phyloP scores from a whole-genome alignment of 164 flowering plant species.

The Vitis labrusca region DNA sequence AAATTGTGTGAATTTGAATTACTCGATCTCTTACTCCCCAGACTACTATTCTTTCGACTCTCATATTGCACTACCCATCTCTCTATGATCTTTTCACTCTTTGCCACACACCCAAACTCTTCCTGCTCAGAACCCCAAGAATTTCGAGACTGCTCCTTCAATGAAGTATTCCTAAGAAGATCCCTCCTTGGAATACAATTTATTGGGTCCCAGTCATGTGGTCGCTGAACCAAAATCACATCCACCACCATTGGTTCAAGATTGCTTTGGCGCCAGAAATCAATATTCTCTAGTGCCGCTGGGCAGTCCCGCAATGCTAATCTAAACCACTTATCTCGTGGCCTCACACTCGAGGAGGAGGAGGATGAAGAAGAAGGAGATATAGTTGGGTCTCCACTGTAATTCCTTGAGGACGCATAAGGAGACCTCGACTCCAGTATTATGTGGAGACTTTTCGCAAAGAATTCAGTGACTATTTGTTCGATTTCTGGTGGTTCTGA shows the following conservation, averaged over 20 bases:
- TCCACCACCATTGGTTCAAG: conserved; percentile 80
- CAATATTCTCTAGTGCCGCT: conserved; percentile 72
- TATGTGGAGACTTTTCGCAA: conserved; percentile 75
- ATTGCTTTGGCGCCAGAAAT: conserved; percentile 75
- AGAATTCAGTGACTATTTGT: conserved; percentile 80
- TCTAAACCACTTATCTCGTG: conserved; percentile 92
- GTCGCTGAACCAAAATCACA: conserved; percentile 59
- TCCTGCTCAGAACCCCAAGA: conserved; percentile 53
- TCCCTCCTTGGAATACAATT: conserved; percentile 39
- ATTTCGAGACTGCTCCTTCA: conserved; percentile 34
- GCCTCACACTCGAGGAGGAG: conserved; percentile 69
- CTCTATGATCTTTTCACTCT: conserved; percentile 73
- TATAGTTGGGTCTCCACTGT: conserved; percentile 64
- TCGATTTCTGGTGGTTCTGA: conserved; percentile 74
- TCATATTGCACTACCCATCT: conserved; percentile 93
- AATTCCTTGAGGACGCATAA: conserved; percentile 67
- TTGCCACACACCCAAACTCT: conserved; percentile 34
- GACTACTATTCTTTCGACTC: conserved; percentile 34
- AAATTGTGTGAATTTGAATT: not conserved
- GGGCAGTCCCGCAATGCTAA: conserved; percentile 85
- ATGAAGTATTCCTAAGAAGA: conserved; percentile 34
- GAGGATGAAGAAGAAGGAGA: conserved; percentile 82
- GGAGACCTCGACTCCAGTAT: conserved; percentile 78
- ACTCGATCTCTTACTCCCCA: conserved; percentile 49
- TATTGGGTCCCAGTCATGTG: conserved; percentile 35